Evolutionary conservation across 768 basidiomycete species (phyloP), one percentile per base, ranked within the genome.

Genomic region (Leccinum ochraceum): DNA sequence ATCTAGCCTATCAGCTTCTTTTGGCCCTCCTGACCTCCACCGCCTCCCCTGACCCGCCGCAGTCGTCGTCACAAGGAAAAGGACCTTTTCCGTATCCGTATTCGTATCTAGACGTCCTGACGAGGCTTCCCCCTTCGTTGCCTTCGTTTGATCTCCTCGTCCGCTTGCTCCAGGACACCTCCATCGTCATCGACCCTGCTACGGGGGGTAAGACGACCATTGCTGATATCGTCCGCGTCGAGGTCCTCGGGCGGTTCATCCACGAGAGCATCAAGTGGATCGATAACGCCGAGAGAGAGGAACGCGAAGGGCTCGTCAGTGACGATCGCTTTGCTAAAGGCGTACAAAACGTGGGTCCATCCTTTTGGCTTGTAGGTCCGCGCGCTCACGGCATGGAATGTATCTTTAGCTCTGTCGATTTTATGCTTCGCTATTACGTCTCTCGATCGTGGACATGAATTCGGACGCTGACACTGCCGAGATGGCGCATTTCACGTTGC

Each of bases 241-340:
- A 90, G 52, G 84, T 84, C 5, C 78, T 92, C 8, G 89, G 89
- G 3, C 81, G 80, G 49, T 92, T 93, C 68, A 79, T 92, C 36
- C 86, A 88, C 60, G 85, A 86, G 62, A 77, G 83, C 62, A 87
- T 90, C 64, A 79, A 79, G 42, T 89, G 88, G 81, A 77, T 93
- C 16, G 90, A 92, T 58, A 77, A 73, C 24, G 87, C 88, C 3
- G 89, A 92, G 68, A 76, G 76, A 53, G 87, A 91, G 56, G 88
- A 90, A 69, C 78, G 79, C 34, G 85, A 89, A 51, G 89, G 89
- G 4, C 70, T 82, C 34, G 79, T 86, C 59, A 88, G 84, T 59
- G 90, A 92, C 62, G 89, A 92, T 70, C 83, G 87, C 24, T 87
- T 86, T 66, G 81, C 86, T 6, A 87, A 86, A 67, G 88, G 87